phyloP scores from a whole-genome alignment of 2,329 filamentous ascomycete genomes.

The Neophaeococcomyces mojaviensis region DNA sequence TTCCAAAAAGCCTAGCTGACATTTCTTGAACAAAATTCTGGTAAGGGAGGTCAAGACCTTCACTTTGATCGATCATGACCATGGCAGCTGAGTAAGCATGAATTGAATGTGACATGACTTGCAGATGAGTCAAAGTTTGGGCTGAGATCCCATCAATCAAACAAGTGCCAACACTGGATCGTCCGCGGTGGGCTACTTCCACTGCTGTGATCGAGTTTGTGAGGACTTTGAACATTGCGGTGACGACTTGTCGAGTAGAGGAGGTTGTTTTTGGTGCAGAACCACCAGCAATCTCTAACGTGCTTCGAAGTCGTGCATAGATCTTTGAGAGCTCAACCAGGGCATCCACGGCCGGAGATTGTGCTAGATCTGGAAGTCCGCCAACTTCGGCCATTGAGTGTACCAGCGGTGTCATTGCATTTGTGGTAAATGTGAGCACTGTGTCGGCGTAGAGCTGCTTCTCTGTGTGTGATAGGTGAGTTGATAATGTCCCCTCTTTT shows the following conservation, averaged over 20 bases:
- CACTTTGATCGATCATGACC: slow-evolving; percentile 54
- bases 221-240: slow-evolving; percentile 4
- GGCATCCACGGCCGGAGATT: slow-evolving; percentile 2
- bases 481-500: slow-evolving; percentile 10
- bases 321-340: slow-evolving; percentile 43
- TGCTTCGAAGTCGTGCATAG: slow-evolving; percentile 50
- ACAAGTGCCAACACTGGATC: slow-evolving; percentile 66
- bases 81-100: slow-evolving; percentile 76
- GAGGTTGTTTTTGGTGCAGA: background rate
- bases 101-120: slow-evolving; percentile 80
- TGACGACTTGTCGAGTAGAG: background rate
- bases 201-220: slow-evolving; percentile 68
- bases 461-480: slow-evolving; percentile 11
- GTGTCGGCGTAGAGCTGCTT: slow-evolving; percentile 13
- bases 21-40: slow-evolving; percentile 59
- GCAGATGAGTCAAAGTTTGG: slow-evolving; percentile 75
- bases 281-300: slow-evolving; percentile 20
- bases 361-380: background rate
- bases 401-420: slow-evolving; percentile 2
- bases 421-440: background rate
- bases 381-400: background rate
- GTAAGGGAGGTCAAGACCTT: slow-evolving; percentile 57
- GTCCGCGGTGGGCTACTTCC: slow-evolving; percentile 85
- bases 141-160: slow-evolving; percentile 78
- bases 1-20: slow-evolving; percentile 2